Evolutionary conservation across 1,284 basidiomycete genomes (phyloP).

Genomic region (Lentinus polychrous): DNA sequence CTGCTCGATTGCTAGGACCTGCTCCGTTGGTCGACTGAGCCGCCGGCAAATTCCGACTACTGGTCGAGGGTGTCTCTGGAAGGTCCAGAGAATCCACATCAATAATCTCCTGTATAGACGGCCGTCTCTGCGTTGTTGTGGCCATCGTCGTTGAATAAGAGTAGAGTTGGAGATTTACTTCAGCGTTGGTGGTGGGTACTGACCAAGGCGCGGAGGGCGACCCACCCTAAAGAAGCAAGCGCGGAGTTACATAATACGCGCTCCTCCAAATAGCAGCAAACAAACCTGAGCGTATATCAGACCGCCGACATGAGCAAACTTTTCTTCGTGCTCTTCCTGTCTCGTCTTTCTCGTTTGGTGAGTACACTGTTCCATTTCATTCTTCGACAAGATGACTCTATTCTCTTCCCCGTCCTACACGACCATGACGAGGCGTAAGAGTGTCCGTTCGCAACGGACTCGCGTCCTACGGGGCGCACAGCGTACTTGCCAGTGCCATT

Average conservation of each 20-base stretch:
- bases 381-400: constrained; percentile 51
- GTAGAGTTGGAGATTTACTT: too few species aligned
- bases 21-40: too few species aligned
- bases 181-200: constrained; percentile 1
- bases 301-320: background rate
- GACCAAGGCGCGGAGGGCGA: constrained; percentile 1
- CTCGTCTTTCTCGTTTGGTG: constrained; percentile 7
- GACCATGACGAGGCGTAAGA: constrained; percentile 74
- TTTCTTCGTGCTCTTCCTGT: background rate
- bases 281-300: constrained; percentile 1
- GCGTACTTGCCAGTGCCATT: constrained; percentile 82
- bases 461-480: constrained; percentile 52
- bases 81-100: constrained; percentile 25
- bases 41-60: too few species aligned
- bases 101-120: constrained; percentile 17
- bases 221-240: background rate
- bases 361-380: constrained; percentile 7
- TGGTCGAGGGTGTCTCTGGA: too few species aligned
- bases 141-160: background rate
- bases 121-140: background rate
- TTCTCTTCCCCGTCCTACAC: constrained; percentile 84
- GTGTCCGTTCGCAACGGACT: constrained; percentile 66
- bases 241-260: constrained; percentile 1
- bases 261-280: background rate
- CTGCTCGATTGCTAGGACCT: constrained; percentile 8